phyloP scores from a whole-genome alignment of 1,139 yeast species.

The Lodderomyces elongisporus region DNA sequence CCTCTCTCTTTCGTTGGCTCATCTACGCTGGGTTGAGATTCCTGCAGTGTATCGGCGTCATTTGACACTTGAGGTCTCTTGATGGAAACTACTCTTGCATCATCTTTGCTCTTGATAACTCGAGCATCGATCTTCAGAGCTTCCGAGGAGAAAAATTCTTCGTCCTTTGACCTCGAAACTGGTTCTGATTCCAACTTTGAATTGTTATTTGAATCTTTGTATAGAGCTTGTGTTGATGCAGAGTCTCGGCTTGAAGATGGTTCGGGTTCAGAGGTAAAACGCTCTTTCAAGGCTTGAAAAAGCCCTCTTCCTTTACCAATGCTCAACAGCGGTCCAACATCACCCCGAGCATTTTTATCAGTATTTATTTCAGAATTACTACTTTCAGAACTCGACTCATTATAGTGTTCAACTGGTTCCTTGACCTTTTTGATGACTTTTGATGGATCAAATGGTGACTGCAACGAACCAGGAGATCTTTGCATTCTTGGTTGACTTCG shows the following conservation, averaged over 20 bases:
- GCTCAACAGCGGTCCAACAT: constrained; percentile 1
- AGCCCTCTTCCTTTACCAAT: constrained; percentile 25
- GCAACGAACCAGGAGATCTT: background rate
- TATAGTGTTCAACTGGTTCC: constrained; percentile 17
- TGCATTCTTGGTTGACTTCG: constrained; percentile 3
- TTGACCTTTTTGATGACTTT: constrained; percentile 12
- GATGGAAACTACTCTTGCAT: too few species aligned
- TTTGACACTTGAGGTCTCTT: constrained; percentile 1
- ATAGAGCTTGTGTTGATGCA: too few species aligned
- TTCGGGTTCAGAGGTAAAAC: too few species aligned
- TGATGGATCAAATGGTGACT: constrained; percentile 5
- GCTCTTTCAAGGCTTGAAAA: constrained; percentile 32
- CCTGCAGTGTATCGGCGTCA: constrained; percentile 4
- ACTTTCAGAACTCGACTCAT: background rate
- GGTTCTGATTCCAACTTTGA: too few species aligned
- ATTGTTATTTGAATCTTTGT: too few species aligned
- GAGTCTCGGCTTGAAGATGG: too few species aligned
- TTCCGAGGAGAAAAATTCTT: too few species aligned
- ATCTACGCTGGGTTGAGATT: too few species aligned
- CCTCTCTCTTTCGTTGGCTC: too few species aligned
- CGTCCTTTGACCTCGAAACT: too few species aligned
- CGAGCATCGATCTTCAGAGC: too few species aligned
- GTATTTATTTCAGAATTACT: constrained; percentile 6
- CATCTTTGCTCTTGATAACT: too few species aligned
- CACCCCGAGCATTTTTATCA: constrained; percentile 6